phyloP scores from a whole-genome alignment of 2,329 filamentous ascomycete genomes.

The Diaporthe destruens region DNA sequence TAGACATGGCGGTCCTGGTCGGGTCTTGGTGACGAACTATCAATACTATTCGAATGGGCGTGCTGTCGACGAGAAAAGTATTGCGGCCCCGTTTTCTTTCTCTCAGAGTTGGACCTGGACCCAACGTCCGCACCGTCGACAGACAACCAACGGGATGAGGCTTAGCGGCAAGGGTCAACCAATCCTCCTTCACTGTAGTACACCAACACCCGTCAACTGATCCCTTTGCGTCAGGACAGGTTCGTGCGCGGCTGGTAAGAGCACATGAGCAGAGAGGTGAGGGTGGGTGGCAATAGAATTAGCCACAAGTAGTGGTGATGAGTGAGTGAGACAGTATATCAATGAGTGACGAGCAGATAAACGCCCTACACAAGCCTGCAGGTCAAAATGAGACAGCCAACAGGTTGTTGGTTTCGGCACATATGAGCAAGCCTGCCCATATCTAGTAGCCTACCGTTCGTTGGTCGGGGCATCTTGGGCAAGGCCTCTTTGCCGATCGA shows the following conservation, averaged over 20 bases:
- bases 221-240: neutral
- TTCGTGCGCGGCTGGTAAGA: neutral
- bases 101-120: neutral
- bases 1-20: slow-evolving; percentile 68
- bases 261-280: neutral
- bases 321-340: neutral
- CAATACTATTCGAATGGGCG: neutral
- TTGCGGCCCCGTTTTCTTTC: neutral
- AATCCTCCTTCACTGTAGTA: neutral
- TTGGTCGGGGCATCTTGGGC: too few relatives aligned
- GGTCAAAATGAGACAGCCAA: neutral
- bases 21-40: too few relatives aligned
- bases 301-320: neutral
- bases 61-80: neutral
- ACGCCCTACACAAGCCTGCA: neutral
- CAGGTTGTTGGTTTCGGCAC: neutral
- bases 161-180: slow-evolving; percentile 4
- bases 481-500: neutral
- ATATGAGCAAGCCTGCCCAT: neutral
- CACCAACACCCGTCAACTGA: slow-evolving; percentile 19
- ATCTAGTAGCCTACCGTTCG: neutral
- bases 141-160: slow-evolving; percentile 25
- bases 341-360: neutral
- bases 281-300: neutral
- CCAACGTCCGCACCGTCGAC: neutral